Percentiles rank a stretch among this genome's conserved stretches.
phyloP scores from a whole-genome alignment of 495 filamentous ascomycete genomes.

The Evansstolkia leycettana region DNA sequence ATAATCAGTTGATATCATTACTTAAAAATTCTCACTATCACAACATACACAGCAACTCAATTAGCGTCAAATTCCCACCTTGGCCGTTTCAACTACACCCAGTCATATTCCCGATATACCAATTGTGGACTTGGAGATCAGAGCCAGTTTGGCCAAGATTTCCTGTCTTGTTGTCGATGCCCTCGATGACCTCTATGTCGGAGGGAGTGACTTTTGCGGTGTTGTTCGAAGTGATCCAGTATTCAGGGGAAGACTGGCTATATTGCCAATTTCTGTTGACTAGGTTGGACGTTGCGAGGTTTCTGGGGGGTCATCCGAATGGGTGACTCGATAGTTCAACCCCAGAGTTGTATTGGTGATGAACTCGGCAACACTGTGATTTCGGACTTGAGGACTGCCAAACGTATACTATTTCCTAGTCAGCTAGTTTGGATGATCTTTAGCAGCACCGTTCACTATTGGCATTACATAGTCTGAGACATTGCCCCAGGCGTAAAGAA shows the following conservation, averaged over 20 bases:
- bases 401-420: slow-evolving; percentile 42
- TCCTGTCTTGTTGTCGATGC: slow-evolving; percentile 21
- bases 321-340: slow-evolving; percentile 54
- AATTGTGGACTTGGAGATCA: slow-evolving; percentile 8
- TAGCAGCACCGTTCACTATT: slow-evolving; percentile 16
- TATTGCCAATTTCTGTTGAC: slow-evolving; percentile 35
- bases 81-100: too few relatives aligned
- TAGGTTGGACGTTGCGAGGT: slow-evolving; percentile 42
- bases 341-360: slow-evolving; percentile 34
- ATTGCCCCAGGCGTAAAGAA: slow-evolving; percentile 41
- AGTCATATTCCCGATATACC: slow-evolving; percentile 14
- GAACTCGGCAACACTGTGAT: slow-evolving; percentile 38
- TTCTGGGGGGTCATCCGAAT: slow-evolving; percentile 51
- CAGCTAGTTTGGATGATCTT: slow-evolving; percentile 31
- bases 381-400: slow-evolving; percentile 57
- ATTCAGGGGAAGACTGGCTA: slow-evolving; percentile 55
- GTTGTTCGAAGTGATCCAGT: slow-evolving; percentile 40
- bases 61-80: too few relatives aligned
- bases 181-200: slow-evolving; percentile 28
- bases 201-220: slow-evolving; percentile 22
- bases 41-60: too few relatives aligned
- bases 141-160: slow-evolving; percentile 20
- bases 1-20: too few relatives aligned
- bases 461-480: slow-evolving; percentile 27
- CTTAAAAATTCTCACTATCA: too few relatives aligned